Evolutionary conservation across 805 yeast species (phyloP).

Genomic region (Peterozyma xylosa): DNA sequence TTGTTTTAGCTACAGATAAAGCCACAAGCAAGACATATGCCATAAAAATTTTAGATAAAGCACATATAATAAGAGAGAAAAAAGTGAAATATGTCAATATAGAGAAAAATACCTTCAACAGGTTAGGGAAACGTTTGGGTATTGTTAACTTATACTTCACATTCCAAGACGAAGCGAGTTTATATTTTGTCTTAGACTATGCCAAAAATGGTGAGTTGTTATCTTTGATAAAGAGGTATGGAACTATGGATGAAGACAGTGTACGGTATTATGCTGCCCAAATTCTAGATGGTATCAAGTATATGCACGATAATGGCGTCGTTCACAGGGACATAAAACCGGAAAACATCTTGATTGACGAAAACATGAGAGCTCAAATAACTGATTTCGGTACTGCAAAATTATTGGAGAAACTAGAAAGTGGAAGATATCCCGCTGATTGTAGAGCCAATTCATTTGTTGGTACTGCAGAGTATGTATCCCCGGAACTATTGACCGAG

Average conservation of each 20-base stretch:
- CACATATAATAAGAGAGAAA: conserved; percentile 89
- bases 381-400: conserved; percentile 87
- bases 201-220: conserved; percentile 77
- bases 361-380: conserved; percentile 51
- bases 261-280: conserved; percentile 67
- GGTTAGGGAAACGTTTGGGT: conserved; percentile 54
- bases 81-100: conserved; percentile 94
- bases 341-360: conserved; percentile 66
- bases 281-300: conserved; percentile 62
- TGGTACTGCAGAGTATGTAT: conserved; percentile 95
- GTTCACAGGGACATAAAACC: conserved; percentile 82
- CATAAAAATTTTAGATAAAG: conserved; percentile 66
- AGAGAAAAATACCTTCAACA: conserved; percentile 78
- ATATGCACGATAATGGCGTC: conserved; percentile 68
- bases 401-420: conserved; percentile 44
- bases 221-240: conserved; percentile 56
- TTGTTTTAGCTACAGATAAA: conserved; percentile 74
- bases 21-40: conserved; percentile 62
- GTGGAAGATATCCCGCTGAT: conserved; percentile 56
- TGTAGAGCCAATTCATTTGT: conserved; percentile 75
- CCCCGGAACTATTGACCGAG: conserved; percentile 75
- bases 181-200: conserved; percentile 71
- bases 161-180: conserved; percentile 67
- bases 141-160: conserved; percentile 67
- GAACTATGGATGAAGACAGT: conserved; percentile 65